Base-by-base conservation (phyloP, 2,329 filamentous ascomycete genomes). In the Fusarium coicis region DNA sequence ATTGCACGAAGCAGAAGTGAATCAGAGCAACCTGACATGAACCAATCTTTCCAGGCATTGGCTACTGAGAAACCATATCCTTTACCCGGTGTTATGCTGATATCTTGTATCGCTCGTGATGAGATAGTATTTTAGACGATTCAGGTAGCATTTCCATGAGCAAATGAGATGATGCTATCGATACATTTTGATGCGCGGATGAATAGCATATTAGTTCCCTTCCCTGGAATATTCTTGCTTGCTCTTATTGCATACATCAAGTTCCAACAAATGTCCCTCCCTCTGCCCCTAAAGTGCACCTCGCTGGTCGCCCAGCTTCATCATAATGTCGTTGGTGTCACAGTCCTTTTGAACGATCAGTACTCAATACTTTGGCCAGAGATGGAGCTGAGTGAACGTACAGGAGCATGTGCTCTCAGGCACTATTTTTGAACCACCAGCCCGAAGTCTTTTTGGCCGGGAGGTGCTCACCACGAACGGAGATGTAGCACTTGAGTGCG, bases 401-500 rank as follows among this genome's bases (percentile, higher is more conserved):
- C 47, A 12, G 44, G 37, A 40, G 32, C n/a, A 16, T 37, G 14
- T 46, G 50, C 23, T 44, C 43, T 69, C n/a, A 75, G 10, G 49
- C 43, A 36, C 56, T 68, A 36, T 43, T 58, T 9, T 73, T 63
- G 28, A 78, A 77, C 74, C 73, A 74, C 57, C 76, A 72, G 15
- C 66, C 70, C 40, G 63, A 59, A 11, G 37, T 42, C 50, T 67
- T 75, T 46, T 65, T 73, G 19, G 32, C 32, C 8, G 49, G 34
- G 9, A 55, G 37, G 10, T 36, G 37, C 40, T 78, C 74, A 6
- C 76, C 72, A 15, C 70, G 70, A 30, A 79, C 76, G n/a, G 70
- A 70, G 23, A 79, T 52, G 52, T 73, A 79, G 37, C 74, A 78
- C 58, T 76, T 78, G 62, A 78, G 66, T 2, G 74, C 69, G 6